Conservation (phyloP, 78 protist genomes). For the Chrysochromulina tobinii region DNA sequence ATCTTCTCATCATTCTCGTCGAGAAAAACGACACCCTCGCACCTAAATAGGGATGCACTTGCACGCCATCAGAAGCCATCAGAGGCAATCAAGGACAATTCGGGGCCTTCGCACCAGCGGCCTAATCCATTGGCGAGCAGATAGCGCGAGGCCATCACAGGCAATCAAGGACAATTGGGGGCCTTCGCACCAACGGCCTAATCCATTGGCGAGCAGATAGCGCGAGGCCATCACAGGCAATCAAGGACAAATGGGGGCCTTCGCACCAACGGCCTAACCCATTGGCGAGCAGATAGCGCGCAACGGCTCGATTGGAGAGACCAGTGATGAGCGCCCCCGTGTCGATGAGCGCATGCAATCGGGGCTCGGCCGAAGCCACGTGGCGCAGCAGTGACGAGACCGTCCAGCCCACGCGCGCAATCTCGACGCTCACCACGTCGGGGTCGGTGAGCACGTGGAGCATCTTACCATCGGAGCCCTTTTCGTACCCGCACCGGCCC, state of each 20-base stretch:
- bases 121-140: too few species aligned
- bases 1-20: constrained; percentile 55
- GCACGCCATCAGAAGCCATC: too few species aligned
- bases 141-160: too few species aligned
- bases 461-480: constrained; percentile 58
- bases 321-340: constrained; percentile 73
- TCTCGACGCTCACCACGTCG: not conserved
- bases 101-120: too few species aligned
- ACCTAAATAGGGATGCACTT: not conserved
- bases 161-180: too few species aligned
- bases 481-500: constrained; percentile 58
- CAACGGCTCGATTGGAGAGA: constrained; percentile 56
- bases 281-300: constrained; percentile 35
- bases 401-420: constrained; percentile 19
- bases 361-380: constrained; percentile 40
- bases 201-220: too few species aligned
- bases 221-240: not conserved
- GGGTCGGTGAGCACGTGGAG: constrained; percentile 36
- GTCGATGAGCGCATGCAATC: constrained; percentile 65
- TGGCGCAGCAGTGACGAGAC: not conserved
- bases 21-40: constrained; percentile 70
- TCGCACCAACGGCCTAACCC: constrained; percentile 11
- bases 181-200: too few species aligned
- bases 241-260: too few species aligned
- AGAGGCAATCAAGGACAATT: too few species aligned